phyloP scores from a whole-genome alignment of 1,284 basidiomycete species.

The Malassezia psittaci region DNA sequence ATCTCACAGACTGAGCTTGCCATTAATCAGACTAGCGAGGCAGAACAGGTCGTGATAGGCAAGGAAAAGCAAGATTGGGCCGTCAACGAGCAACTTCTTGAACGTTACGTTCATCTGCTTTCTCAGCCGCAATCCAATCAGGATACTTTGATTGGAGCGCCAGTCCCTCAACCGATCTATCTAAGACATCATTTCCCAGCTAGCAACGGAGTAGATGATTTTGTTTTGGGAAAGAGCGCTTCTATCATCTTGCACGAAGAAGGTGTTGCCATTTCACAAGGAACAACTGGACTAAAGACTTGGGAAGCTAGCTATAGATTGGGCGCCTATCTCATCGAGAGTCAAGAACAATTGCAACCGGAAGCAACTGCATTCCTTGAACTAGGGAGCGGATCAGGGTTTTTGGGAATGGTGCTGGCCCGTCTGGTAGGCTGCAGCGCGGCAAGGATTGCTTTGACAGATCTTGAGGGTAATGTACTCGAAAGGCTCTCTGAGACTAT shows the following conservation, averaged over 20 bases:
- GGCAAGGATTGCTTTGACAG: constrained; percentile 13
- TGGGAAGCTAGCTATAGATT: constrained; percentile 22
- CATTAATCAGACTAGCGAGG: background rate
- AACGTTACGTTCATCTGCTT: constrained; percentile 11
- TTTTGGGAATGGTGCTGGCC: constrained; percentile 19
- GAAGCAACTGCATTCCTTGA: constrained; percentile 15
- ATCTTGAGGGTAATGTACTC: constrained; percentile 19
- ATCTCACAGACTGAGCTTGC: constrained; percentile 11
- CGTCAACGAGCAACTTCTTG: constrained; percentile 7
- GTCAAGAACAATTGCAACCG: background rate
- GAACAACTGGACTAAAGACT: constrained; percentile 23
- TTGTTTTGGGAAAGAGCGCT: constrained; percentile 2
- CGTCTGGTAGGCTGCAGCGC: background rate
- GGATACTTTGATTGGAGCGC: background rate
- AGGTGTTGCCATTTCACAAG: constrained; percentile 17
- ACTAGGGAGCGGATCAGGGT: constrained; percentile 23
- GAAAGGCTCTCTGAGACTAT: constrained; percentile 12
- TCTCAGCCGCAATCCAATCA: background rate
- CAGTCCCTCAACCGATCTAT: background rate
- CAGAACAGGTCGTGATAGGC: background rate
- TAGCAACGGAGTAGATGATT: background rate
- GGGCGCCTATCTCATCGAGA: constrained; percentile 15
- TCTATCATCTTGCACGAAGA: constrained; percentile 18
- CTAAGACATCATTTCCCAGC: constrained; percentile 3
- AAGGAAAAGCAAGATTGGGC: background rate